These are phyloP conservation scores for Citeromyces siamensis DNA, from an alignment of 1,139 yeast species.

Conservation along the genomic window DNA sequence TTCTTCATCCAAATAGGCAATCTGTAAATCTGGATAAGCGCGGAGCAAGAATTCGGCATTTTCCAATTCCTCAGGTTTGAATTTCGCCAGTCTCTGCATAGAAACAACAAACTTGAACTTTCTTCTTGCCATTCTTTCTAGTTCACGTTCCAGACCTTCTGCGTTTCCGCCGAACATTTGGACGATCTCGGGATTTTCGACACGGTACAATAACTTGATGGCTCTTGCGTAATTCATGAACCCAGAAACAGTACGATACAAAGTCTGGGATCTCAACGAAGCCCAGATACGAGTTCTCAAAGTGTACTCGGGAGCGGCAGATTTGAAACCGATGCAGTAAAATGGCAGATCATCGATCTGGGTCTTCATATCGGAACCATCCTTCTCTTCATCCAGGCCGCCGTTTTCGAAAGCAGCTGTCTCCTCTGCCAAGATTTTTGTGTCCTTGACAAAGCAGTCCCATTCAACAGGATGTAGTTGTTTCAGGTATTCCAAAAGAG, in stretches of 20 bases:
- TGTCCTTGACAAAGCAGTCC: conserved; percentile 98
- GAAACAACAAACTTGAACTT: conserved; percentile 95
- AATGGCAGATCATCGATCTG: conserved; percentile 93
- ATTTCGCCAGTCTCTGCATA: conserved; percentile 96
- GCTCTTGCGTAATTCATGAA: conserved; percentile 99
- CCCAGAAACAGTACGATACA: conserved; percentile 97
- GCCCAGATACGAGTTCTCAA: conserved; percentile 99
- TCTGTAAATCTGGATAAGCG: conserved; percentile 97
- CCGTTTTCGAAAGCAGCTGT: conserved; percentile 43
- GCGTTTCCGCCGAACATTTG: conserved; percentile 80
- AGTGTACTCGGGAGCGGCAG: conserved; percentile 99
- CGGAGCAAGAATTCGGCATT: conserved; percentile 95
- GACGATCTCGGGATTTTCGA: conserved; percentile 97
- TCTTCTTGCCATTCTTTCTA: conserved; percentile 98
- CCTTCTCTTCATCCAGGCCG: conserved; percentile 42
- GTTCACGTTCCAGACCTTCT: conserved; percentile 85
- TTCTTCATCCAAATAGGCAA: conserved; percentile 96
- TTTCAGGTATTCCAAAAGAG: conserved; percentile 89
- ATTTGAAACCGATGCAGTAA: conserved; percentile 98
- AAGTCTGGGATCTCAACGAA: conserved; percentile 93
- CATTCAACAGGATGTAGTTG: conserved; percentile 98
- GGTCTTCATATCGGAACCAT: conserved; percentile 40
- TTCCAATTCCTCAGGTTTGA: conserved; percentile 95
- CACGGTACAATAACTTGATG: conserved; percentile 91
- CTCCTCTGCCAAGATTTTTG: conserved; percentile 97